phyloP scores from a whole-genome alignment of 345 rosid species.

The Mangifera indica region DNA sequence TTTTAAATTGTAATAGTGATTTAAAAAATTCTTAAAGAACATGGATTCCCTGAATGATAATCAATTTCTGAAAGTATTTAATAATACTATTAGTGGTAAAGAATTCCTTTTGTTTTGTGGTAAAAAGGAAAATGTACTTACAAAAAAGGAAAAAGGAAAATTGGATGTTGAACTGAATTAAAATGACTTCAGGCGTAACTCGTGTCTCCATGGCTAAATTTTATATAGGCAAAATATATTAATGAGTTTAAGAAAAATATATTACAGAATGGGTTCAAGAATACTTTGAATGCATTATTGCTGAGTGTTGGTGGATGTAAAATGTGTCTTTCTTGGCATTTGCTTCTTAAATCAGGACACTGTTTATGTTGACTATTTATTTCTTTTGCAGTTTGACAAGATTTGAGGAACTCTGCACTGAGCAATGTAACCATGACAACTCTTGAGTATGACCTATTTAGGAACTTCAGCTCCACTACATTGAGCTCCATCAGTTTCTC shows the following conservation, averaged over 20 bases:
- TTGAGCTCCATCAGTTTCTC: neutral
- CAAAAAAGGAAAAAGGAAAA: too few relatives aligned
- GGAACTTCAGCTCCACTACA: conserved; percentile 1
- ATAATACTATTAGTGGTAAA: neutral
- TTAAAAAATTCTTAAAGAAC: neutral
- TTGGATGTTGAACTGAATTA: neutral
- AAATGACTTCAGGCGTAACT: neutral
- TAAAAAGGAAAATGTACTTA: neutral
- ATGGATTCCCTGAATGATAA: conserved; percentile 2
- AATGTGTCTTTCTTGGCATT: neutral
- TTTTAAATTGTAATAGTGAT: neutral
- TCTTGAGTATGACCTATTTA: neutral
- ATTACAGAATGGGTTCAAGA: neutral
- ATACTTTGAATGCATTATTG: neutral
- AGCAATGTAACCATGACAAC: conserved; percentile 15
- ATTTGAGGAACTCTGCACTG: conserved; percentile 52
- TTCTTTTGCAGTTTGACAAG: conserved; percentile 43
- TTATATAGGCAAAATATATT: neutral
- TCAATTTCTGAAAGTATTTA: too few relatives aligned
- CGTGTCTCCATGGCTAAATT: neutral
- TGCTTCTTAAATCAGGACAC: neutral
- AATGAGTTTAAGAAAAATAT: neutral
- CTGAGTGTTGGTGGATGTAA: neutral
- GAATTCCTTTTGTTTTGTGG: neutral
- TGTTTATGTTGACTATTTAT: neutral